Evolutionary conservation across 2,329 filamentous ascomycete genomes (phyloP).

Genomic region (Cadophora gregata): DNA sequence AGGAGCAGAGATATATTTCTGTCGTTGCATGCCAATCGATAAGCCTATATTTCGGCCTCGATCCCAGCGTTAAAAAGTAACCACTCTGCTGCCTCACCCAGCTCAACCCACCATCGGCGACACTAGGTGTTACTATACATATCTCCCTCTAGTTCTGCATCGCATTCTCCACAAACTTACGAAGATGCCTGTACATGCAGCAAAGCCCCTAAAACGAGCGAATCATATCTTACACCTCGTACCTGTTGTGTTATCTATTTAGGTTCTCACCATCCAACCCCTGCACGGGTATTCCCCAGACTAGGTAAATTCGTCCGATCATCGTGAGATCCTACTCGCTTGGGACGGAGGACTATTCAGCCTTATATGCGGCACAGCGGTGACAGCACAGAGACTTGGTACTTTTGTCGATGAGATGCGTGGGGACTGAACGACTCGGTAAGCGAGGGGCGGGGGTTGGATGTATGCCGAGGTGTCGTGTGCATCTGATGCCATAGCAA

Average conservation of each 20-base stretch:
- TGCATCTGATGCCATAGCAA: neutral
- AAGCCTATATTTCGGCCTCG: neutral
- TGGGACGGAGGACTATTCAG: neutral
- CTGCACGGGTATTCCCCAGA: neutral
- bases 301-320: neutral
- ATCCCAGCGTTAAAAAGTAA: neutral
- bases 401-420: neutral
- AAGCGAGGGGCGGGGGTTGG: too few relatives aligned
- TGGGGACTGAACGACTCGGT: neutral
- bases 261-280: neutral
- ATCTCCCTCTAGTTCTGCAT: neutral
- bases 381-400: neutral
- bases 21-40: neutral
- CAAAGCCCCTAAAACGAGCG: neutral
- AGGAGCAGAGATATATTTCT: neutral
- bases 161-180: neutral
- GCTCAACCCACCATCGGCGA: neutral
- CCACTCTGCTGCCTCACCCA: neutral
- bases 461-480: neutral
- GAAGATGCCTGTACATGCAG: neutral
- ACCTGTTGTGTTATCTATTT: neutral
- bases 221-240: neutral
- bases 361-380: neutral
- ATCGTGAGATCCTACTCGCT: neutral
- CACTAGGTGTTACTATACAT: neutral